Evolutionary conservation across 108 stramenopile species (phyloP), one percentile per base, ranked within the genome.

Genomic region (Nitzschia inconspicua): DNA sequence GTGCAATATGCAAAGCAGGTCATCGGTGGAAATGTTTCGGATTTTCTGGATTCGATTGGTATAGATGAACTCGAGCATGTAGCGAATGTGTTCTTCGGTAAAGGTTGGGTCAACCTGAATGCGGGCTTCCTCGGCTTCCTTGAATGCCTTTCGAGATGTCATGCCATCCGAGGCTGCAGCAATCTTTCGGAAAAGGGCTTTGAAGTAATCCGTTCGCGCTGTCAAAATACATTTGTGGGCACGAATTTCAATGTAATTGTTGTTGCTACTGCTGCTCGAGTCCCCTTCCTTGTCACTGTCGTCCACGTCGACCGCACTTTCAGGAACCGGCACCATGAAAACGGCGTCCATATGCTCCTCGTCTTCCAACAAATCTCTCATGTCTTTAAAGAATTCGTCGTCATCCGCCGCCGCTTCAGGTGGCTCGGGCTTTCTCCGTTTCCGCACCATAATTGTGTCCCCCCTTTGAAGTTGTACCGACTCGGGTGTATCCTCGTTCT

Each of bases 171-270:
- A 42, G 30, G 63, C 43, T 5, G 53, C 43, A 41, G 79, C 68
- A 31, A 68, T 75, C 60, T 91, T 94, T 16, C 95, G 86, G 74
- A 98, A 96, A 43, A 95, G 87, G 25, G 93, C 93, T 56, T 96
- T 94, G 88, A 98, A 98, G 70, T 98, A 98, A 25, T 97, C 98
- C 22, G 91, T 91, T 37, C 98, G 78, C 13, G 96, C 98, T 8
- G 95, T 93, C 43, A 98, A 78, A 51, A 97, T 86, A 57, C 86
- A 85, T 73, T 97, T 98, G 82, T 98, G 97, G 6, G 97, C 97
- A 24, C 76, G 76, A 54, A 98, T 82, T 68, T 89, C 82, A 18
- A 67, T 42, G 29, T 55, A 53, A 37, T 26, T 57, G 13, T 51
- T 68, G 19, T 68, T 60, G 61, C 14, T 66, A 14, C 31, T 36